Evolutionary conservation across 495 filamentous ascomycete genomes (phyloP).

Genomic region (Opeltia flavorubescens): DNA sequence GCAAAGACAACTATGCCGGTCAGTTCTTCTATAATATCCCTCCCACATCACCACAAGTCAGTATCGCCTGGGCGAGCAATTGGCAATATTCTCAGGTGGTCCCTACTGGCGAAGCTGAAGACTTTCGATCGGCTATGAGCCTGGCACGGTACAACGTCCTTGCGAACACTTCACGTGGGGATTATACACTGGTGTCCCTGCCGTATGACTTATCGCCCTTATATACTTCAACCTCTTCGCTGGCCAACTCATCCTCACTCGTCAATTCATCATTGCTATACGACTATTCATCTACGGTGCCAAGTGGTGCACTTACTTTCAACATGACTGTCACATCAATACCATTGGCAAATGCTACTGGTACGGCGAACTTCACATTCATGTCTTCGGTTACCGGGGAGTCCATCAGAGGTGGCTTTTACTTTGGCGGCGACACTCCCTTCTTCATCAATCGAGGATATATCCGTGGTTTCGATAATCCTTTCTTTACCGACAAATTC

Average conservation of each 20-base stretch:
- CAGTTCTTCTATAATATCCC: slow-evolving; percentile 37
- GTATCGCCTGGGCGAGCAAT: slow-evolving; percentile 45
- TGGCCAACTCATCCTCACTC: slow-evolving; percentile 19
- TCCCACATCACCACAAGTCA: slow-evolving; percentile 23
- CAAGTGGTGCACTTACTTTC: slow-evolving; percentile 32
- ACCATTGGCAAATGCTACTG: slow-evolving; percentile 20
- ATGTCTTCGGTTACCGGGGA: slow-evolving; percentile 31
- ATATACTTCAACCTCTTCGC: slow-evolving; percentile 13
- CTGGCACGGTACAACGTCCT: slow-evolving; percentile 30
- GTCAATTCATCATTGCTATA: slow-evolving; percentile 24
- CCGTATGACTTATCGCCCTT: slow-evolving; percentile 25
- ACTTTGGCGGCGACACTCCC: slow-evolving; percentile 28
- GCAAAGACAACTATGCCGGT: slow-evolving; percentile 44
- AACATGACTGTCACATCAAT: slow-evolving; percentile 29
- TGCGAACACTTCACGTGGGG: slow-evolving; percentile 25
- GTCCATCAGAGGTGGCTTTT: slow-evolving; percentile 31
- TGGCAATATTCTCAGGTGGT: slow-evolving; percentile 42
- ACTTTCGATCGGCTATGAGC: slow-evolving; percentile 39
- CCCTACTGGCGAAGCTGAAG: slow-evolving; percentile 31
- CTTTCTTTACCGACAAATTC: slow-evolving; percentile 37
- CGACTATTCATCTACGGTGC: slow-evolving; percentile 24
- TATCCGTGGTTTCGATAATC: slow-evolving; percentile 31
- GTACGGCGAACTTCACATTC: slow-evolving; percentile 36
- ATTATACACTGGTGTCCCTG: slow-evolving; percentile 29
- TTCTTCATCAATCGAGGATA: slow-evolving; percentile 34